phyloP scores from a whole-genome alignment of 2,329 filamentous ascomycete species.

The Penicillium vulpinum region DNA sequence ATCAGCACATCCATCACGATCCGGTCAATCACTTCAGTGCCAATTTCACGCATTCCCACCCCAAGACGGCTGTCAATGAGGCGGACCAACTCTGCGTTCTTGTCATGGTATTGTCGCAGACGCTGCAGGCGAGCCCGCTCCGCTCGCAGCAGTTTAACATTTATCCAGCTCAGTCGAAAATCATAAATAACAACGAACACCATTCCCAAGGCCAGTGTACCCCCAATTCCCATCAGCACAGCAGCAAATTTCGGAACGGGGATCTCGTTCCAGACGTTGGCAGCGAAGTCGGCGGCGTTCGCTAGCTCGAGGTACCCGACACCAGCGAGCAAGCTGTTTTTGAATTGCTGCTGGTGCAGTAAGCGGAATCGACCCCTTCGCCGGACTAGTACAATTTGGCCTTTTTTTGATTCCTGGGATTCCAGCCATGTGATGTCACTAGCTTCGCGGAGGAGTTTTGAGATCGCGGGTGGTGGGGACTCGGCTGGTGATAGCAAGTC shows the following conservation, averaged over 20 bases:
- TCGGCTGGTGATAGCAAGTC: slow-evolving; percentile 4
- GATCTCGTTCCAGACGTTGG: slow-evolving; percentile 58
- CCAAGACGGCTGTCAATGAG: slow-evolving; percentile 43
- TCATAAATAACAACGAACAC: slow-evolving; percentile 52
- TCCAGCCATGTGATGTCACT: slow-evolving; percentile 24
- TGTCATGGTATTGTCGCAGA: slow-evolving; percentile 17
- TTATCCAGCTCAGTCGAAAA: slow-evolving; percentile 45
- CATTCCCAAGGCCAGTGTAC: slow-evolving; percentile 48
- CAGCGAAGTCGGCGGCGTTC: slow-evolving; percentile 59
- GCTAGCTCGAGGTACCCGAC: slow-evolving; percentile 57
- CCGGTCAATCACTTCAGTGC: slow-evolving; percentile 54
- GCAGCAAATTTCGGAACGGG: slow-evolving; percentile 53
- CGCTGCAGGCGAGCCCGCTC: slow-evolving; percentile 42
- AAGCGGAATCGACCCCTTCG: slow-evolving; percentile 18
- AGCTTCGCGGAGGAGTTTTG: slow-evolving; percentile 22
- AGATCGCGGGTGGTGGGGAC: slow-evolving; percentile 3
- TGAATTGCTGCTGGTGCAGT: slow-evolving; percentile 32
- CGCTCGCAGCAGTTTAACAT: slow-evolving; percentile 47
- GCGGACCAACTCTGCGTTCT: slow-evolving; percentile 19
- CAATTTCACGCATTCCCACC: slow-evolving; percentile 52
- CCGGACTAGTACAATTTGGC: slow-evolving; percentile 16
- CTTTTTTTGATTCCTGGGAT: slow-evolving; percentile 12
- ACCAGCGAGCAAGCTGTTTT: slow-evolving; percentile 38
- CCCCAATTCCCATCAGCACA: slow-evolving; percentile 56
- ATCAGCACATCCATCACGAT: slow-evolving; percentile 54